A percentile compares a stretch with the other conserved stretches of the same genome.
Evolutionary conservation across 106 monocot genomes (phyloP).

Genomic region (Alisma plantagoaquatica): DNA sequence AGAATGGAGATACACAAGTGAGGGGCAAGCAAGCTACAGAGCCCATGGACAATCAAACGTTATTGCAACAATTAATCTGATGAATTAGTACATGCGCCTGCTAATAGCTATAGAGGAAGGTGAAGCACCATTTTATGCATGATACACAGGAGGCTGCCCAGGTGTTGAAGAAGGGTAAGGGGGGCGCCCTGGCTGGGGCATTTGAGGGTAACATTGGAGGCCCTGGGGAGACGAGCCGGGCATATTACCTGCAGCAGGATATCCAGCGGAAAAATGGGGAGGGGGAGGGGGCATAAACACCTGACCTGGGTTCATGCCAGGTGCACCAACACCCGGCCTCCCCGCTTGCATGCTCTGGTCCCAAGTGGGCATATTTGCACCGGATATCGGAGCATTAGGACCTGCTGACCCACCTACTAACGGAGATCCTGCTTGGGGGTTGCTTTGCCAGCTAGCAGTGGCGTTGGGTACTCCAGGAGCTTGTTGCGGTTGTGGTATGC

Average conservation of each 20-base stretch:
- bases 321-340: constrained; percentile 13
- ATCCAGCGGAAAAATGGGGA: constrained; percentile 17
- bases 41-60: too few relatives aligned
- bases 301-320: constrained; percentile 19
- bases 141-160: constrained; percentile 44
- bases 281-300: constrained; percentile 13
- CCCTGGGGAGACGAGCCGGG: too few relatives aligned
- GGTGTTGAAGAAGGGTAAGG: constrained; percentile 11
- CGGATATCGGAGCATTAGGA: constrained; percentile 8
- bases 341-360: constrained; percentile 35
- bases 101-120: too few relatives aligned
- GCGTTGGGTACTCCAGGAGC: constrained; percentile 20
- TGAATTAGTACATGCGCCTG: too few relatives aligned
- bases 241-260: too few relatives aligned
- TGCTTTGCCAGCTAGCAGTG: constrained; percentile 33
- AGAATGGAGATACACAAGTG: too few relatives aligned
- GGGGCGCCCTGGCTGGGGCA: constrained; percentile 26
- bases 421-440: constrained; percentile 20
- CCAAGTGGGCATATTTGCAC: constrained; percentile 32
- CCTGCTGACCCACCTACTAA: constrained; percentile 16
- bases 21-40: too few relatives aligned
- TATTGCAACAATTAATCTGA: too few relatives aligned
- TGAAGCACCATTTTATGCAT: too few relatives aligned
- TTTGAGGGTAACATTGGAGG: too few relatives aligned
- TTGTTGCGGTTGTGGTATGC: constrained; percentile 42